Evolutionary conservation across 2,329 filamentous ascomycete species (phyloP).

Genomic region (Trichoderma sp.): DNA sequence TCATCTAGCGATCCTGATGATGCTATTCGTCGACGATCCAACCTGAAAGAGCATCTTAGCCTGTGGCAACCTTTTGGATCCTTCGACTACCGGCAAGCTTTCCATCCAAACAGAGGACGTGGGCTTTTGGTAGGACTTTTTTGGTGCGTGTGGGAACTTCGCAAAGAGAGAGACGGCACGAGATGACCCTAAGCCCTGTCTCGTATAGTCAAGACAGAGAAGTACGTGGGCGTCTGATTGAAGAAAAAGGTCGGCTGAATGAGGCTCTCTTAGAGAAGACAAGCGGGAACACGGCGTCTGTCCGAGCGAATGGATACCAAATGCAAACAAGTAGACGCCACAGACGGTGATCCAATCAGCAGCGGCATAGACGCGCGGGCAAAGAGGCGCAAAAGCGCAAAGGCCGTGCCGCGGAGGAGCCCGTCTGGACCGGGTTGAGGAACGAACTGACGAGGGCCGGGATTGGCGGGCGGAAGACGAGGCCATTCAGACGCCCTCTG

Average conservation of each 20-base stretch:
- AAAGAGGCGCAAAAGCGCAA: neutral
- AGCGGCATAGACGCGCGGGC: constrained; percentile 7
- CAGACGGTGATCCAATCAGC: constrained; percentile 5
- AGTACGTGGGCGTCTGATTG: neutral
- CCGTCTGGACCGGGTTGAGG: neutral
- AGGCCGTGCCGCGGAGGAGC: constrained; percentile 3
- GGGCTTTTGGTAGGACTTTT: neutral
- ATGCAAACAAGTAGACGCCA: neutral
- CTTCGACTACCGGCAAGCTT: neutral
- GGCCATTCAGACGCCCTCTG: neutral
- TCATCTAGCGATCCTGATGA: neutral
- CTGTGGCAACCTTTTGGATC: neutral
- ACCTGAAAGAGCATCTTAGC: neutral
- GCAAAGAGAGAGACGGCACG: neutral
- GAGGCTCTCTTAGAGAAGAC: neutral
- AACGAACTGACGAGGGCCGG: neutral
- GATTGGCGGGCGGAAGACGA: neutral
- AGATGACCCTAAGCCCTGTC: neutral
- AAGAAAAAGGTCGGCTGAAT: neutral
- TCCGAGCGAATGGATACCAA: neutral
- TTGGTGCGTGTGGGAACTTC: constrained; percentile 4
- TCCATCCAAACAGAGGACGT: neutral
- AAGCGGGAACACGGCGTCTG: neutral
- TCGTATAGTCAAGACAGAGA: neutral
- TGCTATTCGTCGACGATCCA: constrained; percentile 7